These are phyloP conservation scores for Cordyceps militaris DNA, from an alignment of 2,329 filamentous ascomycete species.

Conservation along the genomic window DNA sequence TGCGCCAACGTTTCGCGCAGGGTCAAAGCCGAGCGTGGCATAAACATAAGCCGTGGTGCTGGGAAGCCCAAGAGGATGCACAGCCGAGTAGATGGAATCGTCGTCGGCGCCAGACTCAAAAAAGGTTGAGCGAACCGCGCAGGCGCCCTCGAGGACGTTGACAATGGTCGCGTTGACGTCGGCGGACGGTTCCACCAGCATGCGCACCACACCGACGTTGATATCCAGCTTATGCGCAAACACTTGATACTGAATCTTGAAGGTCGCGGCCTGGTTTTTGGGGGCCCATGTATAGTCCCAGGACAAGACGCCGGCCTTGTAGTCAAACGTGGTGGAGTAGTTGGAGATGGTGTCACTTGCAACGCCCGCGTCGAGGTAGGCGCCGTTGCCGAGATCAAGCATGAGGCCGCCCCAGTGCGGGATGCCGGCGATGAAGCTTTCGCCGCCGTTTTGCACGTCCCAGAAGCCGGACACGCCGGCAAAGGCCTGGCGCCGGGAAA, in stretches of 20 bases:
- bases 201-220: conserved; percentile 45
- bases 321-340: conserved; percentile 55
- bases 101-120: conserved; percentile 48
- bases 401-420: conserved; percentile 48
- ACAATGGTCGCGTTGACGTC: conserved; percentile 52
- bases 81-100: conserved; percentile 54
- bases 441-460: conserved; percentile 51
- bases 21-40: conserved; percentile 34
- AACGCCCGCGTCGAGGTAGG: conserved; percentile 54
- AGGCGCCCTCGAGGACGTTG: conserved; percentile 61
- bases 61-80: conserved; percentile 53
- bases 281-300: conserved; percentile 65
- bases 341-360: conserved; percentile 50
- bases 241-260: conserved; percentile 57
- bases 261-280: conserved; percentile 31
- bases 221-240: conserved; percentile 57
- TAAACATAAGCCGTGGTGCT: conserved; percentile 54
- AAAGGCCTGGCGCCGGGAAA: conserved; percentile 56
- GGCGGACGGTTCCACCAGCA: conserved; percentile 48
- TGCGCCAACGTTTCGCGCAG: conserved; percentile 27
- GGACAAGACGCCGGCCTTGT: conserved; percentile 53
- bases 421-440: conserved; percentile 64
- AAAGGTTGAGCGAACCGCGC: conserved; percentile 58
- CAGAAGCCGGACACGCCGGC: conserved; percentile 63
- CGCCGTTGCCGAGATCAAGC: conserved; percentile 45